Evolutionary conservation across 2,329 filamentous ascomycete species (phyloP).

Genomic region (Exophiala sp.): DNA sequence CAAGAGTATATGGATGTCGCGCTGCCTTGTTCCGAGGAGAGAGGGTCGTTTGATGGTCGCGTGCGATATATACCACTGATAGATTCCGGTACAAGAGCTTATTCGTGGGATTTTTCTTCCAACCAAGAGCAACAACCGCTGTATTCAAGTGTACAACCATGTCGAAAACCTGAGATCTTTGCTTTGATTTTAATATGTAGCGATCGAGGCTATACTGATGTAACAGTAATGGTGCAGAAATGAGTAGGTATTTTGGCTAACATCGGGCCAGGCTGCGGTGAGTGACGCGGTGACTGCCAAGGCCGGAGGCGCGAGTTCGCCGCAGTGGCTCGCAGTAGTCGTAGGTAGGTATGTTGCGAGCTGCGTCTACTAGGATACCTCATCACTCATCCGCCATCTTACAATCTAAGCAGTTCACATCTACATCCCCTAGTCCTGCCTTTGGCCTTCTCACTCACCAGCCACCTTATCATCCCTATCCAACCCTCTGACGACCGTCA

Average conservation of each 20-base stretch:
- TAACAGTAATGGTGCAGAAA: no score
- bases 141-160: no score
- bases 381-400: background rate
- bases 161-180: no score
- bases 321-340: background rate
- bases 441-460: background rate
- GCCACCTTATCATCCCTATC: background rate
- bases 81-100: no score
- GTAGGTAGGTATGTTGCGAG: background rate
- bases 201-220: no score
- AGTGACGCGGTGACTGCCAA: slow-evolving; percentile 20
- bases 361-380: background rate
- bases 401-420: background rate
- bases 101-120: no score
- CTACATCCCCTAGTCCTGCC: background rate
- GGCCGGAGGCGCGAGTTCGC: background rate
- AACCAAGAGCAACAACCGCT: no score
- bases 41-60: no score
- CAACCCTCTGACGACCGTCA: background rate
- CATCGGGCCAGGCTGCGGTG: slow-evolving; percentile 18
- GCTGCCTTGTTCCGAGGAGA: no score
- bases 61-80: no score
- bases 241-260: background rate
- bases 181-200: no score
- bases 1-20: slow-evolving; percentile 15